Evolutionary conservation across 208 protist species (phyloP), one percentile per base, ranked within the genome.

Genomic region (Kentomonas sorsogonicus): DNA sequence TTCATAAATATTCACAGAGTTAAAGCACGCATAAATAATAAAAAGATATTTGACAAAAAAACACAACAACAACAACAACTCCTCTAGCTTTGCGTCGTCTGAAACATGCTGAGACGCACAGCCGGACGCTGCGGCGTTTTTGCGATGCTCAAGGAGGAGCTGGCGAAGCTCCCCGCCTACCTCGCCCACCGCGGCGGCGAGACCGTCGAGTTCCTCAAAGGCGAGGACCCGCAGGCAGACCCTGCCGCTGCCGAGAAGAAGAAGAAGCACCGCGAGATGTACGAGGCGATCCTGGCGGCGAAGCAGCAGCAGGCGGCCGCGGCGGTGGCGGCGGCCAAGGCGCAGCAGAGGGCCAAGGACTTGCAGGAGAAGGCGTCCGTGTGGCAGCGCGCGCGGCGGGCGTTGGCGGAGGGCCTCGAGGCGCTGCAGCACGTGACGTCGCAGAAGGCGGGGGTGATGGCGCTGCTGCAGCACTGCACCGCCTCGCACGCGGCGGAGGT

Each of bases 401-500:
- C 31, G 11, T 46, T 57, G 31, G 46, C 46, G 36, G 68, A 81
- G 15, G 45, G 51, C 13, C 54, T 51, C 3, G 52, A 71, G 27
- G 61, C 58, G 3, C 30, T 91, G 36, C 54, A 71, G 29, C 64
- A 81, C 50, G 63, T 69, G 41, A 84, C 74, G 0, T 88, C 82
- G 2, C 65, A 57, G 23, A 76, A 85, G 54, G 80, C 83, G 0
- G 86, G 82, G 1, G 75, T 64, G 13, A 88, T 90, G 83, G 64
- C 80, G 40, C 53, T 94, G 30, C 60, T 94, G 38, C 75, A 94
- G 66, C 83, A 91, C 72, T 94, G 87, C 62, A 78, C 87, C 2
- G 79, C 80, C 6, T 86, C 87, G 9, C 87, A 94, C 52, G 83
- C 87, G 11, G 87, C 87, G 16, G 83, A 94, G 64, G 74, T 94